Evolutionary conservation across 257 asterid species (phyloP).

Genomic region (Sherardia arvensis): DNA sequence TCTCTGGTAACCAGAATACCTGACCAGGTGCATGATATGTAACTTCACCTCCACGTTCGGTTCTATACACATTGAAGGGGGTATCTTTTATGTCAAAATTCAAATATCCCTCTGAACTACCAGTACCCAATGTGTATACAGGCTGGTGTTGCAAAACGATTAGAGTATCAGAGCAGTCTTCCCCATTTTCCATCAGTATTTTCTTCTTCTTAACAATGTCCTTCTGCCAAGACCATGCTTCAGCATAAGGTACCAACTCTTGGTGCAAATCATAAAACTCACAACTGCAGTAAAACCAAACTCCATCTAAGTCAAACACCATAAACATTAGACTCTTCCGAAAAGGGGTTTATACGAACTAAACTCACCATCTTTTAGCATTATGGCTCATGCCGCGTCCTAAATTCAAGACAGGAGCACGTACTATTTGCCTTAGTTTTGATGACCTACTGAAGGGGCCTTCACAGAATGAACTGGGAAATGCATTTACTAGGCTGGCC

Average conservation of each 20-base stretch:
- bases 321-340: neutral
- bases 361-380: slow-evolving; percentile 34
- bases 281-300: slow-evolving; percentile 25
- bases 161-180: slow-evolving; percentile 56
- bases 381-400: slow-evolving; percentile 3
- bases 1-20: slow-evolving; percentile 27
- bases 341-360: neutral
- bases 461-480: slow-evolving; percentile 8
- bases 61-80: slow-evolving; percentile 59
- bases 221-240: slow-evolving; percentile 92
- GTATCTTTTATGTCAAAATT: slow-evolving; percentile 49
- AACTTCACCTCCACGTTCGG: slow-evolving; percentile 93
- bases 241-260: slow-evolving; percentile 59
- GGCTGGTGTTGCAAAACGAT: slow-evolving; percentile 77
- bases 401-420: slow-evolving; percentile 3
- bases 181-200: slow-evolving; percentile 22
- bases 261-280: slow-evolving; percentile 52
- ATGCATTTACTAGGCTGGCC: neutral
- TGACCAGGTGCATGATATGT: slow-evolving; percentile 99
- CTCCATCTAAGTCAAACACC: neutral
- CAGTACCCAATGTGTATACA: slow-evolving; percentile 84
- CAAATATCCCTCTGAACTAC: slow-evolving; percentile 56
- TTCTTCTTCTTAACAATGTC: slow-evolving; percentile 51
- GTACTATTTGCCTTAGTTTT: neutral
- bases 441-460: slow-evolving; percentile 12